A percentile compares a stretch with the other conserved stretches of the same genome.
Conservation (phyloP, 2,329 filamentous ascomycete genomes). For the Escovopsis sp. region DNA sequence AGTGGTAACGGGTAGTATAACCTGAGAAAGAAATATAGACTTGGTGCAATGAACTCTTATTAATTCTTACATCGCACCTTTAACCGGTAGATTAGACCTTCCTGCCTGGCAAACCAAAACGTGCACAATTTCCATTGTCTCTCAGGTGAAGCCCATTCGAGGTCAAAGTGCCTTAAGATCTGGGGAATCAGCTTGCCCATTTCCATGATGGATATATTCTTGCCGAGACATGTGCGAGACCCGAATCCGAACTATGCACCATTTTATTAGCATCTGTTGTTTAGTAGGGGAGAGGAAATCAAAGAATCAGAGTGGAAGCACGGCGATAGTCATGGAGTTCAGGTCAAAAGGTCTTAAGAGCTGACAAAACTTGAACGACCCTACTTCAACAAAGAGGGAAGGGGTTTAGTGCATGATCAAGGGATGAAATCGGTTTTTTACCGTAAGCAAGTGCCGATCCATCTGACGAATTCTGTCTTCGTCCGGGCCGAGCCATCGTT, state of each 20-base stretch:
- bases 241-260: slow-evolving; percentile 33
- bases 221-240: slow-evolving; percentile 33
- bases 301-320: no score
- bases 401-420: no score
- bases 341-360: no score
- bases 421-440: neutral
- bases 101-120: neutral
- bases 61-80: neutral
- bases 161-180: slow-evolving; percentile 4
- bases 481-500: slow-evolving; percentile 29
- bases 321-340: neutral
- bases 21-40: no score
- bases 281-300: no score
- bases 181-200: slow-evolving; percentile 9
- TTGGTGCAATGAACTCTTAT: no score
- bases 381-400: neutral
- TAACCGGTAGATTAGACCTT: neutral
- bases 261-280: neutral
- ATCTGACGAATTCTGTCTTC: slow-evolving; percentile 6
- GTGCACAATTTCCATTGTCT: neutral
- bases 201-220: slow-evolving; percentile 9
- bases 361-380: no score
- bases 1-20: no score
- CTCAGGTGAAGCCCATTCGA: neutral
- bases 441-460: slow-evolving; percentile 4